Evolutionary conservation across 2,329 filamentous ascomycete genomes (phyloP).

Genomic region (Teratosphaeria zuluensis): DNA sequence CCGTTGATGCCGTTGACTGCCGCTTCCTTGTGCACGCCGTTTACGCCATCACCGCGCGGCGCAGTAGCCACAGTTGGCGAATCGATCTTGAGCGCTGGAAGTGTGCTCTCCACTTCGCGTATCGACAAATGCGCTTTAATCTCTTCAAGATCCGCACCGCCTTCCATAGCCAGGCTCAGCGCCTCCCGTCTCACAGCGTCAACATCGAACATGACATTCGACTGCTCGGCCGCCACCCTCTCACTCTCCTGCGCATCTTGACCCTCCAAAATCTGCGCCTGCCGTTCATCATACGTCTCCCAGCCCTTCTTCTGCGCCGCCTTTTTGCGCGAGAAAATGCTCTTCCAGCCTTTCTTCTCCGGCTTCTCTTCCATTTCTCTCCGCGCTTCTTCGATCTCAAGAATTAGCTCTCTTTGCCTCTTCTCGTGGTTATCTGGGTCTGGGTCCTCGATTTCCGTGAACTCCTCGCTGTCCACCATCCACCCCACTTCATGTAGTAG

Average conservation of each 20-base stretch:
- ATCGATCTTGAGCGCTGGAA: constrained; percentile 79
- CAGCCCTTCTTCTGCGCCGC: constrained; percentile 70
- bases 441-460: constrained; percentile 91
- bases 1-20: constrained; percentile 1
- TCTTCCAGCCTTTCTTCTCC: constrained; percentile 57
- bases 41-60: not conserved
- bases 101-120: constrained; percentile 68
- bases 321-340: constrained; percentile 77
- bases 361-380: constrained; percentile 75
- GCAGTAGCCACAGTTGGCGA: not conserved
- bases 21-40: constrained; percentile 1
- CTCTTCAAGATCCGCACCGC: constrained; percentile 60
- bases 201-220: constrained; percentile 76
- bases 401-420: constrained; percentile 85
- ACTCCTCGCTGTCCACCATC: constrained; percentile 86
- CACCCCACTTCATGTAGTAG: constrained; percentile 82
- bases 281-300: constrained; percentile 80
- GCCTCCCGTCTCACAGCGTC: constrained; percentile 68
- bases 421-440: constrained; percentile 87
- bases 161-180: constrained; percentile 67
- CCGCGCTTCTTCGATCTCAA: constrained; percentile 85
- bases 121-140: constrained; percentile 52
- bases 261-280: constrained; percentile 30
- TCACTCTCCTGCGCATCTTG: constrained; percentile 39
- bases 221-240: constrained; percentile 33